Evolutionary conservation across 2,329 filamentous ascomycete genomes (phyloP).

Genomic region (Hypoxylon sp.): DNA sequence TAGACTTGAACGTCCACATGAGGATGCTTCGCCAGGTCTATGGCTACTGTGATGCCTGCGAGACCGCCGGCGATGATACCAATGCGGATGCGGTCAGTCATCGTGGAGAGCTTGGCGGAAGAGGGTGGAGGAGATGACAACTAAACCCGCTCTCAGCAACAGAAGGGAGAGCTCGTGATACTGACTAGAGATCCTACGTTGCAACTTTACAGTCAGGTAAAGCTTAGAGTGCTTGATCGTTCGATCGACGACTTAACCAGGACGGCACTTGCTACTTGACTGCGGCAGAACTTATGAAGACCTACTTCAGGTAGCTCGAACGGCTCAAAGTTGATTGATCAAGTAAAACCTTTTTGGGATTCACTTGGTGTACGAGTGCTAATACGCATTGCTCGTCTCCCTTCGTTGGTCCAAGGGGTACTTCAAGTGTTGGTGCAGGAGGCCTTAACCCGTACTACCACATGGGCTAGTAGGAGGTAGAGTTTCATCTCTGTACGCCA

Average conservation of each 20-base stretch:
- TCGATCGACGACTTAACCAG: neutral
- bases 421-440: too few relatives aligned
- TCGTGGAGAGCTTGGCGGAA: neutral
- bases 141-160: neutral
- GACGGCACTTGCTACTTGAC: neutral
- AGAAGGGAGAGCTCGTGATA: neutral
- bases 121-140: neutral
- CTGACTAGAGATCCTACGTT: neutral
- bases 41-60: conserved; percentile 14
- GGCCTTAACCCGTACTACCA: too few relatives aligned
- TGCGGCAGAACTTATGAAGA: too few relatives aligned
- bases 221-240: neutral
- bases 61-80: conserved; percentile 21
- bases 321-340: neutral
- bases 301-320: too few relatives aligned
- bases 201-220: neutral
- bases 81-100: conserved; percentile 9
- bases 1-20: conserved; percentile 16
- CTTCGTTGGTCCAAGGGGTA: too few relatives aligned
- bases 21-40: conserved; percentile 2
- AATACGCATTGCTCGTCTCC: too few relatives aligned
- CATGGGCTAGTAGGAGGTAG: too few relatives aligned
- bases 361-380: too few relatives aligned
- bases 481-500: too few relatives aligned
- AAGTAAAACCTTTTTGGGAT: neutral